Conservation (phyloP, 345 rosid species). For the Hibiscus syriacus region DNA sequence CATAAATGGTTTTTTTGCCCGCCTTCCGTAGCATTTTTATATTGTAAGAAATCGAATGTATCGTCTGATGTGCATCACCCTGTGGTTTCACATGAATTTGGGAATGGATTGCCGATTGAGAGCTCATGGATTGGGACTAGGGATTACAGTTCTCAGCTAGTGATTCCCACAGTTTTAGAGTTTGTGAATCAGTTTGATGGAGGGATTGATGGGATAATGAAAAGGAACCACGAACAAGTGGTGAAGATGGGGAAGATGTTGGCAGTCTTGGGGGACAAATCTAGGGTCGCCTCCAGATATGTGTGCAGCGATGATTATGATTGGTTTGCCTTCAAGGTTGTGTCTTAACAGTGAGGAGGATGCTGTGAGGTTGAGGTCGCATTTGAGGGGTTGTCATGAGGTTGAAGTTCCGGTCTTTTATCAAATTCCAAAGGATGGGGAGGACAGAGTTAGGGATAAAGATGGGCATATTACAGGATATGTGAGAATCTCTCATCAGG, state of each 20-base stretch:
- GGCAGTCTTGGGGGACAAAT: constrained; percentile 59
- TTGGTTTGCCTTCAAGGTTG: constrained; percentile 60
- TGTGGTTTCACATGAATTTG: constrained; percentile 67
- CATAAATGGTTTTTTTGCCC: constrained; percentile 83
- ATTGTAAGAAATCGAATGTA: constrained; percentile 29
- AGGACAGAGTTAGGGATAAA: constrained; percentile 40
- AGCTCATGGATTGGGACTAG: constrained; percentile 72
- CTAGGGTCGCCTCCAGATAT: constrained; percentile 64
- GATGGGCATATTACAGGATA: constrained; percentile 43
- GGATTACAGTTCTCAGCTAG: constrained; percentile 76
- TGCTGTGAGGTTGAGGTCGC: constrained; percentile 54
- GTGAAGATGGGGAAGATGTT: constrained; percentile 65
- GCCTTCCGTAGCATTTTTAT: constrained; percentile 59
- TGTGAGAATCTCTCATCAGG: constrained; percentile 50
- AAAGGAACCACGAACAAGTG: constrained; percentile 56
- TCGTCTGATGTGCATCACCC: constrained; percentile 55
- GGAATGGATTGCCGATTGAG: constrained; percentile 68
- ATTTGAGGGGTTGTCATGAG: constrained; percentile 38
- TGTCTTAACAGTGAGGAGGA: constrained; percentile 23
- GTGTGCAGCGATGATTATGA: constrained; percentile 68
- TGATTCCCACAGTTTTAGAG: constrained; percentile 53
- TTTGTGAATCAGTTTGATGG: constrained; percentile 58
- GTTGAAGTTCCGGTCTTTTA: constrained; percentile 68
- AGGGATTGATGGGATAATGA: too few species aligned
- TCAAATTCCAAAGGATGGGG: constrained; percentile 38